phyloP scores from a whole-genome alignment of 768 basidiomycete species.

The Mycena haematopus region DNA sequence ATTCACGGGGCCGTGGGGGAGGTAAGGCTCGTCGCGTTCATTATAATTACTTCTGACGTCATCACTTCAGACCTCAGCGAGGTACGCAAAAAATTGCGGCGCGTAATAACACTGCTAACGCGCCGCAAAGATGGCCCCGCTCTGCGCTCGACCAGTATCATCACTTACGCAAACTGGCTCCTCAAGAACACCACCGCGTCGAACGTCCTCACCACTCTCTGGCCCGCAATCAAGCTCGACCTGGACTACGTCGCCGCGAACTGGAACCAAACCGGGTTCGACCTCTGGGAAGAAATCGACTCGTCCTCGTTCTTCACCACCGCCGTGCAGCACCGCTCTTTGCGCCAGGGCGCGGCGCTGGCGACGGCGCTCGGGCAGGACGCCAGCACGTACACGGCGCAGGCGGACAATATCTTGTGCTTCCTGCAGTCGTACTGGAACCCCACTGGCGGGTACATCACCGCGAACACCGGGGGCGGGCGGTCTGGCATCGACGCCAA shows the following conservation, averaged over 20 bases:
- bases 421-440: conserved; percentile 89
- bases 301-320: conserved; percentile 85
- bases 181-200: conserved; percentile 53
- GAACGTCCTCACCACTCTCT: conserved; percentile 39
- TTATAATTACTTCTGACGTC: conserved; percentile 3
- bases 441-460: conserved; percentile 61
- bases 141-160: conserved; percentile 68
- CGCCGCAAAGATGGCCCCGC: conserved; percentile 67
- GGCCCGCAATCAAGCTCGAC: conserved; percentile 48
- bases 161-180: conserved; percentile 71
- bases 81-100: conserved; percentile 38
- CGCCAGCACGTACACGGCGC: conserved; percentile 60
- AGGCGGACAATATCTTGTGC: conserved; percentile 72
- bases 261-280: conserved; percentile 67
- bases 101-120: background rate
- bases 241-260: conserved; percentile 57
- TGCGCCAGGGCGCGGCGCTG: conserved; percentile 70
- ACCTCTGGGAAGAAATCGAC: conserved; percentile 77
- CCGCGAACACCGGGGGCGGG: conserved; percentile 76
- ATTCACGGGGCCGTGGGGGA: conserved; percentile 59
- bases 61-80: conserved; percentile 56
- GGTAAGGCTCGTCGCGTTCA: conserved; percentile 7
- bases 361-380: conserved; percentile 63
- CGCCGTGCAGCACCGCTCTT: conserved; percentile 75
- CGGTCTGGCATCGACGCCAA: conserved; percentile 82